Evolutionary conservation across 768 basidiomycete genomes (phyloP), one percentile per base, ranked within the genome.

Genomic region (Suillus paluster): DNA sequence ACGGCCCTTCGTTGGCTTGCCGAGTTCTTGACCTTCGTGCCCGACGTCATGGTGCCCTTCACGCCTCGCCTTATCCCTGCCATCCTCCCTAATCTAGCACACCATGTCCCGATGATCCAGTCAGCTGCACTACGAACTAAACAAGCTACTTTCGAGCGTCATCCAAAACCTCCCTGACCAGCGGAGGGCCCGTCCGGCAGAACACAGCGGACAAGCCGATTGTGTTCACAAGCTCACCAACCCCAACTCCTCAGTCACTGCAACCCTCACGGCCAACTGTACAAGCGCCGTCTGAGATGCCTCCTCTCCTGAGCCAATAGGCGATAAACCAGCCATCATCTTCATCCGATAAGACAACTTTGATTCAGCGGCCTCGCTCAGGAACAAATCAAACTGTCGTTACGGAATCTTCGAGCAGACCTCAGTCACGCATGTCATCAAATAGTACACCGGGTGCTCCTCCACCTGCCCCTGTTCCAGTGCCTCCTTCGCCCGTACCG

Each of bases 1-100:
- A 96, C 92, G 0, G 93, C 95, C n/a, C 83, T 99, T 17, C 82
- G 86, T 63, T 99, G 97, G 97, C 80, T 99, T 25, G 86, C 92
- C 7, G 94, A 95, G 65, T 95, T 99, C 76, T 79, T 99, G 36
- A 83, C 80, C 53, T 94, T 98, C 68, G 90, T 89, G 2, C 88
- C 91, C 58, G 93, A 95, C 71, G 94, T 96, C 58, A 93, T 99
- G 83, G 86, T 99, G 30, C 92, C 93, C 2, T 97, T 97, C 71
- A 94, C 95, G 0, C 95, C 97, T 1, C 88, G 94, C 44, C 87
- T 99, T 49, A 90, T 99, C 48, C 90, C 92, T 10, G 93, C 94
- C 10, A 92, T 99, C 61, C 83, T 99, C 17, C 95, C 95, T 9
- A 97, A 97, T 69, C 88, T 99, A 53, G 95, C 97, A 0, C 94